These are phyloP conservation scores for Rhexocercosporidium sp. DNA, from an alignment of 2,329 filamentous ascomycete species.

Conservation along the genomic window DNA sequence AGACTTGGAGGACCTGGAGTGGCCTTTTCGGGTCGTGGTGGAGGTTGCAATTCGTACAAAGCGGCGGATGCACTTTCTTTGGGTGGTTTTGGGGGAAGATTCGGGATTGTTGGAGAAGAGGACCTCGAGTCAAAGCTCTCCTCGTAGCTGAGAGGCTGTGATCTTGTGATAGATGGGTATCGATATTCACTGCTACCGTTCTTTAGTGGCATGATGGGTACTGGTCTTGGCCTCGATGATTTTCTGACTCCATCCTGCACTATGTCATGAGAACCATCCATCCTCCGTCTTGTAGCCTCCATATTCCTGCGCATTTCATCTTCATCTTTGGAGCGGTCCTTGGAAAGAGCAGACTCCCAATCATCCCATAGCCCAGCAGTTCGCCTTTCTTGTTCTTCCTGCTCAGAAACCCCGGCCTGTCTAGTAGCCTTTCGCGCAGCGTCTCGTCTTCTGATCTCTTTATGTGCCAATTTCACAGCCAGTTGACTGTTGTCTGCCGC, in stretches of 20 bases:
- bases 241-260: conserved; percentile 32
- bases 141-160: conserved; percentile 53
- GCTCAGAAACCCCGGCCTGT: conserved; percentile 60
- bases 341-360: conserved; percentile 52
- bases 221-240: conserved; percentile 35
- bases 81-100: conserved; percentile 38
- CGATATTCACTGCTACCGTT: conserved; percentile 48
- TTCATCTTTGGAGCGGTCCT: conserved; percentile 41
- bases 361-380: conserved; percentile 57
- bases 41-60: conserved; percentile 24
- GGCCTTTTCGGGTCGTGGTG: conserved; percentile 38
- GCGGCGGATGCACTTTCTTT: conserved; percentile 31
- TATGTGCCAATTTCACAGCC: conserved; percentile 76
- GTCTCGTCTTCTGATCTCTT: conserved; percentile 72
- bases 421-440: conserved; percentile 62
- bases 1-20: conserved; percentile 6
- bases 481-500: conserved; percentile 75
- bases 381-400: conserved; percentile 61
- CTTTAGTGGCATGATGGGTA: conserved; percentile 31
- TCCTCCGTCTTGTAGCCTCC: conserved; percentile 52
- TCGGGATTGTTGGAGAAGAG: conserved; percentile 8
- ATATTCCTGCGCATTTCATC: conserved; percentile 57
- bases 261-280: conserved; percentile 42
- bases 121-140: conserved; percentile 16
- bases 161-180: conserved; percentile 63